Base-by-base conservation (phyloP, 768 basidiomycete genomes). In the Asterophora lycoperdoides region DNA sequence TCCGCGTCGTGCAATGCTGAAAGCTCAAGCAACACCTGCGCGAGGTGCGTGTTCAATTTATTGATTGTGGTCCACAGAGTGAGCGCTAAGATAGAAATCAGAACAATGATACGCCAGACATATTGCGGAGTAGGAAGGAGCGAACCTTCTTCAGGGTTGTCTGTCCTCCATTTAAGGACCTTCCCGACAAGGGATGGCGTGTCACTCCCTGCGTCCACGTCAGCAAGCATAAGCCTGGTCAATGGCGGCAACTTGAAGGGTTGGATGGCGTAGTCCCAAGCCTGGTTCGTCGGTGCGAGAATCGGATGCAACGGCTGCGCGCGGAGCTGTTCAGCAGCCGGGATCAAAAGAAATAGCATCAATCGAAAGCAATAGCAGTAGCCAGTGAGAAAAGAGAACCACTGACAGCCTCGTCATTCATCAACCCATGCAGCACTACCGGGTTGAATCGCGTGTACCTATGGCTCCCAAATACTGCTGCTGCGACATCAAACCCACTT, bases 161-260 rank as follows among this genome's bases (percentile, higher is more conserved):
- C 79, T 58, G 81, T 79, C 36, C 89, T 79, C 95, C 95, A 98
- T 58, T 82, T 83, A 54, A 96, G 69, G 3, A 99, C 96, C 65
- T 90, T 85, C 26, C 90, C 83, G 9, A 94, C 93, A 35, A 98
- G 80, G 35, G 90, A 90, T 1, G 96, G 96, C 1, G 96, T 97
- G 60, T 97, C 90, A 56, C 89, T 94, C 8, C 96, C 96, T 8
- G 89, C 92, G 59, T 96, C 90, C 13, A 98, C 93, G 62, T 99
- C 96, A 19, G 94, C 96, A 17, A 99, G 76, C 68, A 98, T 78
- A 30, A 99, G 76, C 46, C 89, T 75, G 17, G 89, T 84, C 43
- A 83, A 68, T 0, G 89, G 90, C 2, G 96, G 96, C 29, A 99
- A 82, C 44, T 79, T 76, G 64, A 96, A 91, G 0, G 83, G 78